Percentiles rank a stretch among this genome's conserved stretches.
phyloP scores from a whole-genome alignment of 441 rosid genomes.

The Pelargonium fulgidum region DNA sequence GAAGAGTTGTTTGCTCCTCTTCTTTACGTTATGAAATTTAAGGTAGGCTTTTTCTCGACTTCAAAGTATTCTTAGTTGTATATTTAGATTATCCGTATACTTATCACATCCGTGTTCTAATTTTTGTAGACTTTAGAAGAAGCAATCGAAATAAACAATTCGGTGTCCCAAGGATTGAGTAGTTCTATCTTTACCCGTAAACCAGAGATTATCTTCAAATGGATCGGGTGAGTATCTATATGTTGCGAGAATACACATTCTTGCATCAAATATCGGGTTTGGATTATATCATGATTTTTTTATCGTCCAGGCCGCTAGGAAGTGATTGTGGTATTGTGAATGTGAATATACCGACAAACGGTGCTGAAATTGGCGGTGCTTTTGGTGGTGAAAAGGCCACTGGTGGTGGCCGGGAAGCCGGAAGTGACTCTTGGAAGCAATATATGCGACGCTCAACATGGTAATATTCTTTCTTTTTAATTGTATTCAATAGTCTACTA shows the following conservation, averaged over 20 bases:
- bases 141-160: slow-evolving; percentile 83
- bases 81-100: background rate
- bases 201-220: slow-evolving; percentile 71
- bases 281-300: background rate
- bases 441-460: slow-evolving; percentile 97
- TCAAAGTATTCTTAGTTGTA: background rate
- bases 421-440: slow-evolving; percentile 99
- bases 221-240: slow-evolving; percentile 63
- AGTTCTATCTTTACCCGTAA: slow-evolving; percentile 82
- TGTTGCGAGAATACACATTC: background rate
- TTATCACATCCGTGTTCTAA: background rate
- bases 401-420: slow-evolving; percentile 96
- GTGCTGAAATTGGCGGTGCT: slow-evolving; percentile 98
- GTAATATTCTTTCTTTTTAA: slow-evolving; percentile 32
- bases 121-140: slow-evolving; percentile 52
- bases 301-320: slow-evolving; percentile 64
- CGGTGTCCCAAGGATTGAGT: slow-evolving; percentile 93
- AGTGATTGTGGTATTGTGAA: slow-evolving; percentile 95
- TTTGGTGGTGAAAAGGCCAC: slow-evolving; percentile 97
- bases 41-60: slow-evolving; percentile 37
- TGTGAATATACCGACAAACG: slow-evolving; percentile 93
- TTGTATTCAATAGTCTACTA: background rate
- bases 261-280: background rate
- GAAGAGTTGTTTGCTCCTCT: slow-evolving; percentile 95
- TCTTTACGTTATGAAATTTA: slow-evolving; percentile 75